Conservation (phyloP, 352 stramenopile genomes). For the Globisporangium camurandrum region DNA sequence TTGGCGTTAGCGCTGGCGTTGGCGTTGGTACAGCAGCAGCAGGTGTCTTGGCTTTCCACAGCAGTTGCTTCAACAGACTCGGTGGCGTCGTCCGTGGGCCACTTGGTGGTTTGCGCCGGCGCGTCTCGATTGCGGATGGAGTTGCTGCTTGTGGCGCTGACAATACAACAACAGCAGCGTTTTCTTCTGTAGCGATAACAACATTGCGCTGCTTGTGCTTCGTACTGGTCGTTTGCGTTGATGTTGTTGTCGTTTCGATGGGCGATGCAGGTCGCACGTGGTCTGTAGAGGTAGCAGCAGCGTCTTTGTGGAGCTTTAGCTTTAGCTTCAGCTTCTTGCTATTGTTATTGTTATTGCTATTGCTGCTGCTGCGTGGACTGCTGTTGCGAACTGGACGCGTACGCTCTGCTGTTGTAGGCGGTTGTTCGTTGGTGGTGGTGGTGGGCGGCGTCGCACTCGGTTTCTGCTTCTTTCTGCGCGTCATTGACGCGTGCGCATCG, state of each 20-base stretch:
- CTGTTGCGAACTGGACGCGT: too few relatives aligned
- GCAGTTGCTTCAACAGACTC: slow-evolving; percentile 44
- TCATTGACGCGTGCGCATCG: neutral
- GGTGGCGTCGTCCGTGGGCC: slow-evolving; percentile 1
- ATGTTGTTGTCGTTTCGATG: neutral
- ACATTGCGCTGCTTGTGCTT: neutral
- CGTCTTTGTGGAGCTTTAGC: neutral
- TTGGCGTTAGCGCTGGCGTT: slow-evolving; percentile 9
- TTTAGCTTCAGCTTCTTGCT: slow-evolving; percentile 1
- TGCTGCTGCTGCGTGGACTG: neutral
- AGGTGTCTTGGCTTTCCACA: slow-evolving; percentile 48
- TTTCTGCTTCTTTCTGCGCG: slow-evolving; percentile 20
- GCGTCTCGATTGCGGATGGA: slow-evolving; percentile 6
- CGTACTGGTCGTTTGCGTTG: too few relatives aligned
- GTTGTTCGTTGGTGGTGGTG: neutral
- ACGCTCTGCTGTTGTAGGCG: too few relatives aligned
- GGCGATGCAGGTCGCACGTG: neutral
- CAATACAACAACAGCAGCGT: neutral
- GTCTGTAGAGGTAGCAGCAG: neutral
- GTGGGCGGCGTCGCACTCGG: neutral
- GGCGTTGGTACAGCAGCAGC: neutral
- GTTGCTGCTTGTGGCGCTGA: neutral
- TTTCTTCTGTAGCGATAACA: neutral
- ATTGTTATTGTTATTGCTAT: neutral
- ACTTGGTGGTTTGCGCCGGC: too few relatives aligned